Conservation (phyloP, 352 stramenopile genomes). For the Globisporangium takayamanum region DNA sequence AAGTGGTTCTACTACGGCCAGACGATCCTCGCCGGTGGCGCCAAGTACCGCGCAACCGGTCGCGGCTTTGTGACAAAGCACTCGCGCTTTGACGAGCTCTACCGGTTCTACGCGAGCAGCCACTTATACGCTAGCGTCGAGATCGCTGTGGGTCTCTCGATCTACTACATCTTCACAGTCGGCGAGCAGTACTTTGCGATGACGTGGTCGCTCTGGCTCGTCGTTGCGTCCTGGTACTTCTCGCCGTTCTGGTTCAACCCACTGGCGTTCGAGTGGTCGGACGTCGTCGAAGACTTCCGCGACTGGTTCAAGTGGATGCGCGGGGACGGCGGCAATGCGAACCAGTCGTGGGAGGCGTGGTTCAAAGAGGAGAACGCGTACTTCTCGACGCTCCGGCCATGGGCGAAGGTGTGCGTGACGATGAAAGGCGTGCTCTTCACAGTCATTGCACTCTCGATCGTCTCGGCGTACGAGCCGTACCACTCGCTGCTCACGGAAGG, state of each 20-base stretch:
- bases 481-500: constrained; percentile 47
- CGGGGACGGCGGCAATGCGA: constrained; percentile 86
- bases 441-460: constrained; percentile 82
- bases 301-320: constrained; percentile 94
- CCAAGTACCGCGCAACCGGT: constrained; percentile 97
- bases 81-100: constrained; percentile 97
- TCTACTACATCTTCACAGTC: constrained; percentile 93
- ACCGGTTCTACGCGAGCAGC: constrained; percentile 96
- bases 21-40: constrained; percentile 96
- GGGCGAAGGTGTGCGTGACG: constrained; percentile 89
- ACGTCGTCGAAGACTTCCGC: constrained; percentile 87
- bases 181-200: constrained; percentile 94
- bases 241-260: constrained; percentile 99
- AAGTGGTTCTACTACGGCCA: constrained; percentile 99
- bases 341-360: constrained; percentile 95
- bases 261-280: constrained; percentile 95
- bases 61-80: constrained; percentile 99
- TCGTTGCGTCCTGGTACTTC: constrained; percentile 71
- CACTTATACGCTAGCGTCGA: constrained; percentile 96
- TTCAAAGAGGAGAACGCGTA: constrained; percentile 95
- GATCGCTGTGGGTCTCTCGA: constrained; percentile 85
- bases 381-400: constrained; percentile 84
- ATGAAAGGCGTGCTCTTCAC: constrained; percentile 88
- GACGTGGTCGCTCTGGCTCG: constrained; percentile 98
- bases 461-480: constrained; percentile 61